Percentiles rank a stretch among this genome's conserved stretches.
phyloP scores from a whole-genome alignment of 1,284 basidiomycete species.

The Heterobasidion annosum region DNA sequence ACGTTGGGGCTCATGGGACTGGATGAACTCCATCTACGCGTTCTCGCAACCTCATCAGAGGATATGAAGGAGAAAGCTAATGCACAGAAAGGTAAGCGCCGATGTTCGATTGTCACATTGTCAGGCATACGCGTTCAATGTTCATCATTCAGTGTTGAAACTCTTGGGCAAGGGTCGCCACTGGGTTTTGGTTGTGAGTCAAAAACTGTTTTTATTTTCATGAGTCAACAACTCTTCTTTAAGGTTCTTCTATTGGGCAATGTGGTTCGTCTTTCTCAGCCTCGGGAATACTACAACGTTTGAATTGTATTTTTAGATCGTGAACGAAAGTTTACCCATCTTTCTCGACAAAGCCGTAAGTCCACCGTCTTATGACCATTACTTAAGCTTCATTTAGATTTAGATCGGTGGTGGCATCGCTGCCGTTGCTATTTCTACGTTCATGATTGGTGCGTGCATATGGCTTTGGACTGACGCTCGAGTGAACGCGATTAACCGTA shows the following conservation, averaged over 20 bases:
- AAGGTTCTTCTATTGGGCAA: conserved; percentile 78
- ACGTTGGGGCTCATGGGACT: conserved; percentile 94
- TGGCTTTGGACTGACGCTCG: neutral
- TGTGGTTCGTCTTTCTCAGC: conserved; percentile 51
- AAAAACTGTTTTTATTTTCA: neutral
- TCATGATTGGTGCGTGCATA: conserved; percentile 58
- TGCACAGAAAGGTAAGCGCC: conserved; percentile 55
- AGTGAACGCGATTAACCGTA: neutral
- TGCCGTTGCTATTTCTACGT: conserved; percentile 79
- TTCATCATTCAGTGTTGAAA: conserved; percentile 44
- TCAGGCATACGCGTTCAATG: no score
- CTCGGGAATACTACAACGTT: neutral
- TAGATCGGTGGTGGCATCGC: conserved; percentile 79
- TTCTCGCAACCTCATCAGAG: conserved; percentile 75
- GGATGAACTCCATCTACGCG: conserved; percentile 87
- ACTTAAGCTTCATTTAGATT: neutral
- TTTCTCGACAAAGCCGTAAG: conserved; percentile 84
- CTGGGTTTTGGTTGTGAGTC: conserved; percentile 86
- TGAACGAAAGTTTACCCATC: conserved; percentile 91
- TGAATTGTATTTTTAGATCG: conserved; percentile 40
- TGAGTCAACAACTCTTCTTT: neutral
- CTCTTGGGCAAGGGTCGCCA: conserved; percentile 80
- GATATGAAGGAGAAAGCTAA: conserved; percentile 58
- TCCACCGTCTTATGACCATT: conserved; percentile 8
- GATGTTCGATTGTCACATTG: neutral